Conservation (phyloP, 139 green algal species). For the Edaphochlamys debaryana region DNA sequence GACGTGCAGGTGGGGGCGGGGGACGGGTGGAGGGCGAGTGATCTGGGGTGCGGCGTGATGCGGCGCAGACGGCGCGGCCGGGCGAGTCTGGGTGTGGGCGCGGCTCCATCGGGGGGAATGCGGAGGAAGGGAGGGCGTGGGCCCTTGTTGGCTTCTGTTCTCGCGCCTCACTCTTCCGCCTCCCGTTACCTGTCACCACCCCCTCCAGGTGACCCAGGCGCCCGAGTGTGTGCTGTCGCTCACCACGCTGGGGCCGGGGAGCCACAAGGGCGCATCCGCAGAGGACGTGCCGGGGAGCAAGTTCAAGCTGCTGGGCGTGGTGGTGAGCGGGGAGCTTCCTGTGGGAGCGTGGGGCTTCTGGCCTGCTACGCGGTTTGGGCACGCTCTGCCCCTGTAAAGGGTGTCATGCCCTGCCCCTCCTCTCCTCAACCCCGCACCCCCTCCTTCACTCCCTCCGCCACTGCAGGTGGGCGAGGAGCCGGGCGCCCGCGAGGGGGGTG, state of each 20-base stretch:
- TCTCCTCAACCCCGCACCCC: too few species aligned
- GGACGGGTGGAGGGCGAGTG: not conserved
- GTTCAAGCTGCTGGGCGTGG: conserved; percentile 42
- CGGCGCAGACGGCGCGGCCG: not conserved
- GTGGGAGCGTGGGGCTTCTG: too few species aligned
- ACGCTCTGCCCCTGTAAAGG: too few species aligned
- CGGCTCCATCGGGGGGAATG: too few species aligned
- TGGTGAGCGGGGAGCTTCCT: conserved; percentile 37
- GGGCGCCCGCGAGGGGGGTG: too few species aligned
- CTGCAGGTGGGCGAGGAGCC: too few species aligned
- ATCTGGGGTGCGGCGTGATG: not conserved
- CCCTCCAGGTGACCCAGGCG: not conserved
- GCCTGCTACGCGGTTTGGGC: too few species aligned
- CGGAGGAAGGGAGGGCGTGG: too few species aligned
- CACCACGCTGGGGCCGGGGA: not conserved
- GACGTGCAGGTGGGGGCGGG: not conserved
- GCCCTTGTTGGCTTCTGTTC: not conserved
- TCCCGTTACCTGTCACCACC: not conserved
- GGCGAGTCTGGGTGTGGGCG: too few species aligned
- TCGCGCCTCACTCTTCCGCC: not conserved
- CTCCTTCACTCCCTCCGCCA: too few species aligned
- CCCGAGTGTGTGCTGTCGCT: conserved; percentile 17
- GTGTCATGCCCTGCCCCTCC: too few species aligned
- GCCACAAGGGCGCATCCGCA: not conserved
- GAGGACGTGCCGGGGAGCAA: conserved; percentile 5